These are phyloP conservation scores for Curvularia sp. DNA, from an alignment of 2,329 filamentous ascomycete genomes.

Conservation along the genomic window DNA sequence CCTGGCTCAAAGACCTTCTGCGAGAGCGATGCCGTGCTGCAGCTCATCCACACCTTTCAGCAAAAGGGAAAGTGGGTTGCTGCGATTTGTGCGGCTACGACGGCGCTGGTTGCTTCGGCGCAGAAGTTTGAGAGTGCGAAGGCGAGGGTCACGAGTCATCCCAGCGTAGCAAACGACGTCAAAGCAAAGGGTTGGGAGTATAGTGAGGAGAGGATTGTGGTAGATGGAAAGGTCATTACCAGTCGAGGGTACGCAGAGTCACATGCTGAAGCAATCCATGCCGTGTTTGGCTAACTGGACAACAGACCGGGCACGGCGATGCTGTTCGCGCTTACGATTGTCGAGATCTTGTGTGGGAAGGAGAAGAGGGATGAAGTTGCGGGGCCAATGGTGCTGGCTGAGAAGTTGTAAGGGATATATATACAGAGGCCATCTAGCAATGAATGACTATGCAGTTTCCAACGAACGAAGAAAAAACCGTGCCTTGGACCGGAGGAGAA, in stretches of 20 bases:
- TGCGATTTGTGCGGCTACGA: constrained; percentile 50
- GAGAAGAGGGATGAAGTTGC: constrained; percentile 59
- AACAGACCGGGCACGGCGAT: constrained; percentile 50
- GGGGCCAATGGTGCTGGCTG: constrained; percentile 55
- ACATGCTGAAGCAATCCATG: too few relatives aligned
- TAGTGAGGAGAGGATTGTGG: constrained; percentile 46
- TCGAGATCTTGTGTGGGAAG: constrained; percentile 47
- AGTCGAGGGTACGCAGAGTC: constrained; percentile 39
- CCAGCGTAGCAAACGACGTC: constrained; percentile 47
- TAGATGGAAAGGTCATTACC: constrained; percentile 47
- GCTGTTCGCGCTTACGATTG: constrained; percentile 49
- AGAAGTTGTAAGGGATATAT: constrained; percentile 27
- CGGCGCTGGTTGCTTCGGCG: constrained; percentile 44
- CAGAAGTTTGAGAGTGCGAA: constrained; percentile 27
- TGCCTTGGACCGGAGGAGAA: not conserved
- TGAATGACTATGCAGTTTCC: not conserved
- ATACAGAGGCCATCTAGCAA: not conserved
- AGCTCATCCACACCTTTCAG: constrained; percentile 42
- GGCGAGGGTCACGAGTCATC: constrained; percentile 48
- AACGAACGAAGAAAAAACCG: too few relatives aligned
- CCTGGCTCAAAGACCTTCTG: constrained; percentile 49
- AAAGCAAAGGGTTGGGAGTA: constrained; percentile 45
- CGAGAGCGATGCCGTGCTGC: constrained; percentile 27
- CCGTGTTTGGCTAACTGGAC: not conserved
- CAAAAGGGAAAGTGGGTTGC: constrained; percentile 43